Evolutionary conservation across 2,329 filamentous ascomycete species (phyloP).

Genomic region (Amesomyces nigricolor): DNA sequence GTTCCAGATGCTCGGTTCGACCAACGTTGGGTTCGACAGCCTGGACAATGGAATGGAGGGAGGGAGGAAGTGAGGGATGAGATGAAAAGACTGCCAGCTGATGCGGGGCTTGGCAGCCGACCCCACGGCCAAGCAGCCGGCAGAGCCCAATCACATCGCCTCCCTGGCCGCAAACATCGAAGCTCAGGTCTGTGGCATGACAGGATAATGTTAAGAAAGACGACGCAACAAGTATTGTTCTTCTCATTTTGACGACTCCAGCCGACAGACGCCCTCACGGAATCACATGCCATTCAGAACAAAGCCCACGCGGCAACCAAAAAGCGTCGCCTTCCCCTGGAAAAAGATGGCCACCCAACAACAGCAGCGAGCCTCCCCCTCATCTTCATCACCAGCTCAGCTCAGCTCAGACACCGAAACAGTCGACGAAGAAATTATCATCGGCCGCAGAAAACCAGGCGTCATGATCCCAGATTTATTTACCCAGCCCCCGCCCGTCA

Average conservation of each 20-base stretch:
- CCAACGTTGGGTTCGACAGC: too few species aligned
- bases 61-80: too few species aligned
- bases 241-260: neutral
- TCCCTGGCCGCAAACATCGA: conserved; percentile 12
- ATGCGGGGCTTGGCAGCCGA: conserved; percentile 4
- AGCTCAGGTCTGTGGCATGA: conserved; percentile 11
- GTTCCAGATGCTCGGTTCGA: too few species aligned
- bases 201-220: conserved; percentile 16
- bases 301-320: conserved; percentile 15
- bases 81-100: too few species aligned
- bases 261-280: neutral
- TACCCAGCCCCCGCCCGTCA: conserved; percentile 53
- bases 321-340: conserved; percentile 19
- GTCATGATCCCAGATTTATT: conserved; percentile 51
- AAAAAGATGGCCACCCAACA: conserved; percentile 15
- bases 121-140: neutral
- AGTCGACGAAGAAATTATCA: conserved; percentile 27
- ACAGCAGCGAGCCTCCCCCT: conserved; percentile 9
- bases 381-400: neutral
- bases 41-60: too few species aligned
- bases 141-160: conserved; percentile 7
- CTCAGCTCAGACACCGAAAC: conserved; percentile 10
- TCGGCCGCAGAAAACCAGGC: conserved; percentile 5
- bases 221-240: conserved; percentile 15
- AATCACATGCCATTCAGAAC: conserved; percentile 5